Conservation (phyloP, 345 rosid species). For the Salix viminalis region DNA sequence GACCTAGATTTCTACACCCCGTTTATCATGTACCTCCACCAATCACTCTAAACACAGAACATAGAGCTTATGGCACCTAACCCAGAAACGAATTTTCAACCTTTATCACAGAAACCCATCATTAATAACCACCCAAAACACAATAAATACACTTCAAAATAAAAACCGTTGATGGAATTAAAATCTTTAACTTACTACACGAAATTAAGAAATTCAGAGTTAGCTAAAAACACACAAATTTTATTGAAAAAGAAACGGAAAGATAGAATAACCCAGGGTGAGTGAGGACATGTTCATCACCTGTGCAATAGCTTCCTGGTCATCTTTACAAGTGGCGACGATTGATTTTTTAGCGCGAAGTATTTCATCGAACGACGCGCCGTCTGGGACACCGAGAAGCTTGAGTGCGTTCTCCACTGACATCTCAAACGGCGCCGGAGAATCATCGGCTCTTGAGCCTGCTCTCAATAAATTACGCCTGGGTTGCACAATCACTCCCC, state of each 20-base stretch:
- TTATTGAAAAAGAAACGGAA: neutral
- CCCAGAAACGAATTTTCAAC: neutral
- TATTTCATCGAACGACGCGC: conserved; percentile 84
- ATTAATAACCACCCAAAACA: neutral
- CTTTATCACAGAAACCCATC: neutral
- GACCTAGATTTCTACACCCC: neutral
- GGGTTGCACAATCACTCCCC: conserved; percentile 23
- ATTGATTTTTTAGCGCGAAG: conserved; percentile 89
- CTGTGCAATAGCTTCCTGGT: conserved; percentile 74
- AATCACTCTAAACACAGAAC: too few species aligned
- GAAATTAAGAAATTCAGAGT: neutral
- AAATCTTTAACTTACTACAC: neutral
- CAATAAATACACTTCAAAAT: neutral
- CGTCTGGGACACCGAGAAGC: conserved; percentile 87
- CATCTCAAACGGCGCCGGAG: conserved; percentile 85
- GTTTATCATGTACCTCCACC: neutral
- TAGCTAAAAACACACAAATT: neutral
- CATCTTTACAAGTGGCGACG: conserved; percentile 68
- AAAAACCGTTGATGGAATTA: neutral
- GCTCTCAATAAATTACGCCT: conserved; percentile 43
- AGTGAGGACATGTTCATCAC: conserved; percentile 24
- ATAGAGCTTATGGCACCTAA: neutral
- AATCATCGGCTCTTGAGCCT: conserved; percentile 80
- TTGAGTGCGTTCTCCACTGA: conserved; percentile 90
- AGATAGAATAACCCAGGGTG: neutral